phyloP scores from a whole-genome alignment of 2,329 filamentous ascomycete genomes.

The Aspergillus arachidicola region DNA sequence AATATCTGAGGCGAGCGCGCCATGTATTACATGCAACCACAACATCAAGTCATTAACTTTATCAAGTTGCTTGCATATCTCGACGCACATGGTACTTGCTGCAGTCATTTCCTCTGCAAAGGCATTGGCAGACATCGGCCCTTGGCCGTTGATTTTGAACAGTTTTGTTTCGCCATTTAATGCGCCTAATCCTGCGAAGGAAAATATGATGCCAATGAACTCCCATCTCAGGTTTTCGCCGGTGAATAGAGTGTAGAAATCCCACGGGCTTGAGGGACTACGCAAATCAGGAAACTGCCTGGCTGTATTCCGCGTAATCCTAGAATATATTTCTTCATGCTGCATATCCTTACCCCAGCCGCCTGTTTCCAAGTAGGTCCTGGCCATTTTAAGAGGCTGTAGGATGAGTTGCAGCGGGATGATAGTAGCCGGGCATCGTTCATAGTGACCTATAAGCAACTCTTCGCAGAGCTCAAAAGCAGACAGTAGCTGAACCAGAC shows the following conservation, averaged over 20 bases:
- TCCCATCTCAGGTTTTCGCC: conserved; percentile 2
- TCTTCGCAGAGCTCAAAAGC: background rate
- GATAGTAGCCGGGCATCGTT: background rate
- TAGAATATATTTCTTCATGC: background rate
- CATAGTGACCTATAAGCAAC: background rate
- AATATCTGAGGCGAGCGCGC: background rate
- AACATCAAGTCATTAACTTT: conserved; percentile 7
- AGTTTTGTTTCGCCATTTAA: background rate
- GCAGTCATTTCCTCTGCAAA: conserved; percentile 1
- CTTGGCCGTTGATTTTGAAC: background rate
- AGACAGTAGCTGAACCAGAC: background rate
- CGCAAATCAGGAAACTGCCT: background rate
- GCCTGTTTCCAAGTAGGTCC: background rate
- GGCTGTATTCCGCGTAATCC: background rate
- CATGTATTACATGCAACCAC: conserved; percentile 3
- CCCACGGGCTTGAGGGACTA: background rate
- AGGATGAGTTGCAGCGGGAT: background rate
- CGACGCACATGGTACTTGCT: conserved; percentile 8
- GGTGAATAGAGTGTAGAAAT: background rate
- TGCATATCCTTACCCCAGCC: background rate
- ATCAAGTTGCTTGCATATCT: conserved; percentile 9
- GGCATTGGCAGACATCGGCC: background rate
- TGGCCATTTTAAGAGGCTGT: background rate
- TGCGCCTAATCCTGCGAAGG: background rate
- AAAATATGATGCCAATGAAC: background rate